phyloP scores from a whole-genome alignment of 176 grass and related monocot species.

The Oryza nivara region DNA sequence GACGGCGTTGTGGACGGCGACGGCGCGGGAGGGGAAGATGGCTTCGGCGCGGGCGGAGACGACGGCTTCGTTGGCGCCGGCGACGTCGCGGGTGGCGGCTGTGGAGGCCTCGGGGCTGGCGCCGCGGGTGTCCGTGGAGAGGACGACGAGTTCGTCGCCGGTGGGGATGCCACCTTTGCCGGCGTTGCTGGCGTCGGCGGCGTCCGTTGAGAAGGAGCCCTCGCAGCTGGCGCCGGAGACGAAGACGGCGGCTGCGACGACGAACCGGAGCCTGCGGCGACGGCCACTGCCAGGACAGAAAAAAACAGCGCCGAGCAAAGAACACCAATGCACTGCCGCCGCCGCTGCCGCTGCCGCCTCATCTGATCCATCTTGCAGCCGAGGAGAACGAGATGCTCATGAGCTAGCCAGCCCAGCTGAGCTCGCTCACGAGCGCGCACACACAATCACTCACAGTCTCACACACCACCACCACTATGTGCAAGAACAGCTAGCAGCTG shows the following conservation, averaged over 20 bases:
- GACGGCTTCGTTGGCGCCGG: not conserved
- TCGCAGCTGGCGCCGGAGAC: not conserved
- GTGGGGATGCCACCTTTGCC: not conserved
- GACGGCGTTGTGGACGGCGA: not conserved
- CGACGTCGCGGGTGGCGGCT: not conserved
- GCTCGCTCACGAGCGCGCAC: not conserved
- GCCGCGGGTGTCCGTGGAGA: not conserved
- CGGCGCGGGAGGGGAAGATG: not conserved
- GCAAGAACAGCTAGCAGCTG: not conserved
- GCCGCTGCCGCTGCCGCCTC: not conserved
- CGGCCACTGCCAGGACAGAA: not conserved
- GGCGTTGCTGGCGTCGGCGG: not conserved
- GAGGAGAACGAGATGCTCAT: not conserved
- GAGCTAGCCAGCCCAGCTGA: not conserved
- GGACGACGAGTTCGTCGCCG: not conserved
- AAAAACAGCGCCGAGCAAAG: constrained; percentile 38
- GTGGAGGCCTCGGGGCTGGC: not conserved
- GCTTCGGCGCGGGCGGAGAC: not conserved
- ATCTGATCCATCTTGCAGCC: not conserved
- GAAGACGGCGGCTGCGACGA: constrained; percentile 11
- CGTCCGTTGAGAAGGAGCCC: not conserved
- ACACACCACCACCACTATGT: not conserved
- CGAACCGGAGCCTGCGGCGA: not conserved
- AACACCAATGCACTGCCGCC: constrained; percentile 1
- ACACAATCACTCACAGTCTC: too few relatives aligned